Percentiles rank a stretch among this genome's conserved stretches.
phyloP scores from a whole-genome alignment of 2,329 filamentous ascomycete genomes.

The Ampelomyces quisqualis region DNA sequence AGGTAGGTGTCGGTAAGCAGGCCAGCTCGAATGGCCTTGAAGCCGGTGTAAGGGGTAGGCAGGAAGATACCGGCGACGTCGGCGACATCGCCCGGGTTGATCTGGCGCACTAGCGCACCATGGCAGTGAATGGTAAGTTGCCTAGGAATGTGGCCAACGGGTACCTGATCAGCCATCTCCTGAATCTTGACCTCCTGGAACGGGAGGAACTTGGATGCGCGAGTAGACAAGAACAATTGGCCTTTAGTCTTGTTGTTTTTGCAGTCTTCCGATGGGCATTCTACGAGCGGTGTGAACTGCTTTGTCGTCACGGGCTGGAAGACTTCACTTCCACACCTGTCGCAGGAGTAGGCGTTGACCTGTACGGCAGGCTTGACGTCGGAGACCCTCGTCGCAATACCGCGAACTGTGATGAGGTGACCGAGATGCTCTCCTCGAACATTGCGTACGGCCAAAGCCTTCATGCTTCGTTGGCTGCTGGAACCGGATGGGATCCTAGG shows the following conservation, averaged over 20 bases:
- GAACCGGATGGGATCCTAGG: conserved; percentile 74
- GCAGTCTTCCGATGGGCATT: conserved; percentile 90
- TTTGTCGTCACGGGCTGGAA: conserved; percentile 94
- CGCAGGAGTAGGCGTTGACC: conserved; percentile 97
- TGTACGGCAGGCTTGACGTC: conserved; percentile 98
- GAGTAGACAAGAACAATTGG: conserved; percentile 89
- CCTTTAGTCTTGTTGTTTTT: conserved; percentile 87
- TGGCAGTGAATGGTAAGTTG: conserved; percentile 88
- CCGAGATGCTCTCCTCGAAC: conserved; percentile 92
- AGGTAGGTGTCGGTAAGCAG: conserved; percentile 97
- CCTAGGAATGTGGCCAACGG: conserved; percentile 93
- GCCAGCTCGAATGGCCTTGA: conserved; percentile 93
- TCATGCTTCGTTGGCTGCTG: conserved; percentile 58
- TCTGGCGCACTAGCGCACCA: conserved; percentile 77
- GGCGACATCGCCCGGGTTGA: conserved; percentile 92
- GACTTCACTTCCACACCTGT: conserved; percentile 93
- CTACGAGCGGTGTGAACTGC: conserved; percentile 81
- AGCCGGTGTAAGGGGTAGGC: conserved; percentile 97
- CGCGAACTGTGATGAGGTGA: conserved; percentile 87
- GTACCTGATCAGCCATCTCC: conserved; percentile 98
- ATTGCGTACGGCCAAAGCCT: conserved; percentile 84
- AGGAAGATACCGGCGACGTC: conserved; percentile 95
- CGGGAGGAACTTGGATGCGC: conserved; percentile 92
- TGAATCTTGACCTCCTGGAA: conserved; percentile 99
- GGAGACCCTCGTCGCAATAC: conserved; percentile 91